These are phyloP conservation scores for Amanita pseudoporphyria DNA, from an alignment of 768 basidiomycete genomes.

Conservation along the genomic window DNA sequence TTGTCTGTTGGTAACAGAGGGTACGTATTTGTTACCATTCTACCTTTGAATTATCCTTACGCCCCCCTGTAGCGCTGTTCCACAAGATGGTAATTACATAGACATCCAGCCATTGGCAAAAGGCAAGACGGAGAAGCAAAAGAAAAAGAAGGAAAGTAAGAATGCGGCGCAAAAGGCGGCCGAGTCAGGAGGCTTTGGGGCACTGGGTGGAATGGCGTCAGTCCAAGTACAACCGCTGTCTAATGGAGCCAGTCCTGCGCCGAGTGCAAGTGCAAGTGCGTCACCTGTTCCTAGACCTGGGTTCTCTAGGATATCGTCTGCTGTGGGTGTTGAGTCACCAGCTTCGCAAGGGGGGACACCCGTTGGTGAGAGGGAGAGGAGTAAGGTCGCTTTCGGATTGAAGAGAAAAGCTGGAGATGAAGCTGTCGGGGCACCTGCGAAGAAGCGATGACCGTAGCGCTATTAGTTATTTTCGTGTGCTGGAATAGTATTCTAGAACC, in stretches of 20 bases:
- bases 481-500: too few species aligned
- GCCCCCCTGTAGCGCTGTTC: constrained; percentile 79
- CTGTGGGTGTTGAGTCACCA: constrained; percentile 31
- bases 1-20: constrained; percentile 90
- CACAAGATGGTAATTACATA: constrained; percentile 74
- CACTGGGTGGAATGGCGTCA: constrained; percentile 40
- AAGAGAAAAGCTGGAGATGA: constrained; percentile 79
- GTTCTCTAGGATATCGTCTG: constrained; percentile 67
- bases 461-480: not conserved
- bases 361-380: constrained; percentile 60
- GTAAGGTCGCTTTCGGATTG: constrained; percentile 70
- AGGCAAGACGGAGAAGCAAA: constrained; percentile 74
- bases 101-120: constrained; percentile 76
- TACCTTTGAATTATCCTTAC: too few species aligned
- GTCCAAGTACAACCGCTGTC: constrained; percentile 31
- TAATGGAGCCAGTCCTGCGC: constrained; percentile 40
- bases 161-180: constrained; percentile 30
- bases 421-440: constrained; percentile 55
- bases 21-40: constrained; percentile 31
- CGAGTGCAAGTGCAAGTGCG: constrained; percentile 30
- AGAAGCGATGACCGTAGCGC: constrained; percentile 20
- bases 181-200: constrained; percentile 46
- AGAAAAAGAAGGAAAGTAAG: constrained; percentile 73
- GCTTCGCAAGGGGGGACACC: constrained; percentile 45
- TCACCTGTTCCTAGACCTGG: constrained; percentile 66